phyloP scores from a whole-genome alignment of 164 flowering plant genomes.

The Euptelea pleiosperma region DNA sequence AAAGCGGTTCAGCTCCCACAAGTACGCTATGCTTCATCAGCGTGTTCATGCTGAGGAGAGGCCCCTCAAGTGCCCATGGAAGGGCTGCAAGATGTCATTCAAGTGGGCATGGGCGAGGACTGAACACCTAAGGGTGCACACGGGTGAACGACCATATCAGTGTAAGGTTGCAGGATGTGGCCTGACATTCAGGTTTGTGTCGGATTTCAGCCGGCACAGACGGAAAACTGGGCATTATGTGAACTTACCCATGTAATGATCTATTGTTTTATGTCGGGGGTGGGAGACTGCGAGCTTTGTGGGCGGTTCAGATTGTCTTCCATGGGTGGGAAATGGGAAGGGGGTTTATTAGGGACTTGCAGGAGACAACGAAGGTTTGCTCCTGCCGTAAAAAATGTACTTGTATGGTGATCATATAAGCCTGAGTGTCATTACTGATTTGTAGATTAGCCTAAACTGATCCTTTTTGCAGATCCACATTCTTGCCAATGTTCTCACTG shows the following conservation, averaged over 20 bases:
- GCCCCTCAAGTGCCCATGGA: slow-evolving; percentile 87
- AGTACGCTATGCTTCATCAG: slow-evolving; percentile 57
- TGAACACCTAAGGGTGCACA: slow-evolving; percentile 82
- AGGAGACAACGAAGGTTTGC: slow-evolving; percentile 2
- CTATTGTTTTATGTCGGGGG: not conserved
- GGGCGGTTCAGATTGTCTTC: too few relatives aligned
- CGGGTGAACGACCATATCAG: slow-evolving; percentile 82
- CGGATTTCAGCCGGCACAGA: slow-evolving; percentile 85
- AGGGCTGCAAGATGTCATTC: slow-evolving; percentile 85
- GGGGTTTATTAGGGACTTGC: not conserved
- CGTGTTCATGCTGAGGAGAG: slow-evolving; percentile 79
- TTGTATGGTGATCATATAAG: too few relatives aligned
- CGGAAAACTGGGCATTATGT: slow-evolving; percentile 79
- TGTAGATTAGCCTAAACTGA: too few relatives aligned
- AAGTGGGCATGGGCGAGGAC: slow-evolving; percentile 99
- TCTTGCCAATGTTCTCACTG: too few relatives aligned
- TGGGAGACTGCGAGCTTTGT: too few relatives aligned
- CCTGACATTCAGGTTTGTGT: slow-evolving; percentile 78
- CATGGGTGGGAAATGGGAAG: not conserved
- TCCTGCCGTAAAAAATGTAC: too few relatives aligned
- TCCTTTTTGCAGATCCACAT: too few relatives aligned
- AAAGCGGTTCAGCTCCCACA: slow-evolving; percentile 75
- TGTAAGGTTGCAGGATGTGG: slow-evolving; percentile 81
- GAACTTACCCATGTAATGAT: not conserved
- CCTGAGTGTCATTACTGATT: too few relatives aligned